These are phyloP conservation scores for Desmodesmus armatus DNA, from an alignment of 139 green algal species.

Conservation along the genomic window DNA sequence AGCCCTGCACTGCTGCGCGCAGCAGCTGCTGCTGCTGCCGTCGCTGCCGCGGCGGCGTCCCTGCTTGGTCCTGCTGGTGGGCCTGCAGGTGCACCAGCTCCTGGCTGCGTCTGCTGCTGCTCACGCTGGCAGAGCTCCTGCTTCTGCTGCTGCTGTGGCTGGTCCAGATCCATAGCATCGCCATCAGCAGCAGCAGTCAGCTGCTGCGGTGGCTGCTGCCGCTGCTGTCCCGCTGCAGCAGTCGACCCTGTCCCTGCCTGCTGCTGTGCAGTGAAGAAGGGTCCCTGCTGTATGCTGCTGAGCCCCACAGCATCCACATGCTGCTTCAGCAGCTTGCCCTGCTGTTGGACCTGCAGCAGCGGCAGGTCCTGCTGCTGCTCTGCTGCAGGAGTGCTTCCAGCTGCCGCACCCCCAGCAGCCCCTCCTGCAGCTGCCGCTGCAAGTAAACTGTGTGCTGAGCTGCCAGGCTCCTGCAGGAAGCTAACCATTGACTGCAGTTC, in stretches of 20 bases:
- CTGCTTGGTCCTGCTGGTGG: background rate
- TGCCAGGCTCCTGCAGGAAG: slow-evolving; percentile 7
- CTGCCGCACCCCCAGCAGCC: background rate
- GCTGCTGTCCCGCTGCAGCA: background rate
- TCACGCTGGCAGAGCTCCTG: background rate
- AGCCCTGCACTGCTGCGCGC: background rate
- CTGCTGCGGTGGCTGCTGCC: background rate
- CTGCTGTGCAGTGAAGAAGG: slow-evolving; percentile 39
- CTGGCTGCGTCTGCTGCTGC: slow-evolving; percentile 19
- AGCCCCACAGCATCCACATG: slow-evolving; percentile 9
- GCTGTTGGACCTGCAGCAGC: slow-evolving; percentile 28
- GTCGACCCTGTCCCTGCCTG: slow-evolving; percentile 31
- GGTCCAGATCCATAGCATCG: background rate
- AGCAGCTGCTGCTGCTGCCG: slow-evolving; percentile 14
- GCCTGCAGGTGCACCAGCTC: background rate
- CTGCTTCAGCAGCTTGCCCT: slow-evolving; percentile 34
- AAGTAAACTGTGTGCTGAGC: background rate
- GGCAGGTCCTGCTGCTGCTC: background rate
- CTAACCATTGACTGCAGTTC: slow-evolving; percentile 50
- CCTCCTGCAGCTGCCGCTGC: slow-evolving; percentile 13
- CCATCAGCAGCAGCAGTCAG: background rate
- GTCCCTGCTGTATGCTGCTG: background rate
- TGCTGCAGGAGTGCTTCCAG: background rate
- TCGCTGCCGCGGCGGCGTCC: too few species aligned
- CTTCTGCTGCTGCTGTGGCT: slow-evolving; percentile 40